Evolutionary conservation across 208 protist species (phyloP).

Genomic region (Wallacemonas sp.): DNA sequence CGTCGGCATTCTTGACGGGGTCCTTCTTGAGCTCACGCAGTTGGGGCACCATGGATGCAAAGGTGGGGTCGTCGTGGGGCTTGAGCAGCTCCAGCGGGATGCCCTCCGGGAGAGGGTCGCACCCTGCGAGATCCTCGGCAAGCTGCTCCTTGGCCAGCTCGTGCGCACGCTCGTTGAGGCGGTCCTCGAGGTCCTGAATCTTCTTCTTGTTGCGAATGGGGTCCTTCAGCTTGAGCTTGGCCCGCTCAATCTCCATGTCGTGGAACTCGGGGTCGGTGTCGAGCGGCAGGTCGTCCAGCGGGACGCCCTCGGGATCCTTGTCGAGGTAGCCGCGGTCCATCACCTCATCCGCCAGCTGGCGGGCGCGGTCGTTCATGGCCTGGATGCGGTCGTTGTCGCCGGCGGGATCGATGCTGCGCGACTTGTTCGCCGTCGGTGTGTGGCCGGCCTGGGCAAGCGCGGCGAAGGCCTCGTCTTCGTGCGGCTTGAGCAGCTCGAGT

Average conservation of each 20-base stretch:
- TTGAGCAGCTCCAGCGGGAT: slow-evolving; percentile 65
- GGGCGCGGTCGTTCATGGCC: slow-evolving; percentile 35
- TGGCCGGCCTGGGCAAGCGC: slow-evolving; percentile 37
- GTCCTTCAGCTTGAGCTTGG: slow-evolving; percentile 63
- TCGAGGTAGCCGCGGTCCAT: slow-evolving; percentile 45
- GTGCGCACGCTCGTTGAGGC: slow-evolving; percentile 36
- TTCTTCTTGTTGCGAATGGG: slow-evolving; percentile 43
- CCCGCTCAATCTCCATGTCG: slow-evolving; percentile 40
- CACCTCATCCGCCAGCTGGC: slow-evolving; percentile 41
- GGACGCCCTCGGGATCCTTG: slow-evolving; percentile 31
- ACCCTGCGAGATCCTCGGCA: slow-evolving; percentile 32
- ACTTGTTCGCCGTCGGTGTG: slow-evolving; percentile 16
- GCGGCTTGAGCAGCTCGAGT: slow-evolving; percentile 51
- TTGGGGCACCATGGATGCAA: slow-evolving; percentile 58
- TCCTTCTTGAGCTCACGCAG: slow-evolving; percentile 76
- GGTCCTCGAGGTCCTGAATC: slow-evolving; percentile 52
- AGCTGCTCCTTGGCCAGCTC: slow-evolving; percentile 45
- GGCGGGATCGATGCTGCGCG: slow-evolving; percentile 20
- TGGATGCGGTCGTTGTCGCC: slow-evolving; percentile 22
- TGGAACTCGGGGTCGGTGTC: slow-evolving; percentile 36
- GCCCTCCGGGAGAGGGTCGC: slow-evolving; percentile 63
- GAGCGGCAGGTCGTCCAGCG: slow-evolving; percentile 34
- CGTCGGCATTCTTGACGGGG: slow-evolving; percentile 29
- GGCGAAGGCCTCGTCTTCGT: slow-evolving; percentile 28
- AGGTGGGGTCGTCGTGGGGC: slow-evolving; percentile 46